Base-by-base conservation (phyloP, 129 eudicot species). In the Sambucus nigra region DNA sequence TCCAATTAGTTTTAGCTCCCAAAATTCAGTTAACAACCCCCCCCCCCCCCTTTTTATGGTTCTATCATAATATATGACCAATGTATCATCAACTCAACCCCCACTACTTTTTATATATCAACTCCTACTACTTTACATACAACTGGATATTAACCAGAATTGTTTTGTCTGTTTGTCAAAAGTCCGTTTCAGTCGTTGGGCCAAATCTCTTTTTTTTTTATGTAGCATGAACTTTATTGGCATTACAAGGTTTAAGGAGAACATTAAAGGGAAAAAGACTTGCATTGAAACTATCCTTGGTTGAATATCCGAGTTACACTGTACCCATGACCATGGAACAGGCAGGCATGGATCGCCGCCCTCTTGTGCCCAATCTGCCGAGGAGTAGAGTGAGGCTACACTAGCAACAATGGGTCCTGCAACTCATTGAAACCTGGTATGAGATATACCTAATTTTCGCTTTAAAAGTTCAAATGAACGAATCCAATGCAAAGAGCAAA, bases 311-410 rank as follows among this genome's bases (percentile, higher is more conserved):
- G 84, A 74, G 63, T 68, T 82, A 59, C 99, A 91, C 69, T 75
- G 73, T 76, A 91, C 61, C 99, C 99, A 91, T 15, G 99, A 81
- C 94, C 87, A 82, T 51, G 99, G 84, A 56, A 78, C 87, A 11
- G 99, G 99, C 45, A 91, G 57, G 71, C 99, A 91, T 5, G 99
- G 99, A 67, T 91, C 99, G 13, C 99, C 99, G 21, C 99, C 99
- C 73, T 91, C 99, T 66, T 76, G 85, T 0, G 91, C 94, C 99
- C 95, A 91, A 61, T 76, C 84, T 29, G 75, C 66, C 2, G 75
- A 60, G 52, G 73, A 41, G 78, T 86, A 91, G 59, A 55, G 64
- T 25, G 87, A 69, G 55, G 72, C 73, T 38, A 86, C 25, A 62
- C 70, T 67, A 24, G 84, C 80, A 71, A 86, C 69, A 57, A 65